Base-by-base conservation (phyloP, 2,329 filamentous ascomycete species). In the Ophiostoma ulmi region DNA sequence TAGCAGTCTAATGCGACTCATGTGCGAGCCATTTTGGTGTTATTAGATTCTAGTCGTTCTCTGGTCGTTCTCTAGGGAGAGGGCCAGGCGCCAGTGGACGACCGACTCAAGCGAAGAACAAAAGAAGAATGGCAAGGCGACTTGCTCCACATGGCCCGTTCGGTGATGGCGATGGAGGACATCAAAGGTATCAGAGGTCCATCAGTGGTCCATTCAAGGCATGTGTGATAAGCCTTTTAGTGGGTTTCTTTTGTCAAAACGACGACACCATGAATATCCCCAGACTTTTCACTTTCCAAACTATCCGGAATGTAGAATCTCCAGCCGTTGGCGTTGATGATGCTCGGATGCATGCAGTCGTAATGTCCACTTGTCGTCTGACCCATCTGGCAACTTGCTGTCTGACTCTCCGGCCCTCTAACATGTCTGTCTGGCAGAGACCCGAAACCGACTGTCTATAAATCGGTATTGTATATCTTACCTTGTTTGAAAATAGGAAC, bases 51-150 rank as follows among this genome's bases (percentile, higher is more conserved):
- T 48, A 48, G 20, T 48, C 17, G 44, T 48, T 48, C 41, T 44
- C 17, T 48, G 14, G 44, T 48, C 31, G 31, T 48, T 8, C 38
- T 20, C 41, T 17, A 20, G 17, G 44, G n/a, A 5, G 52, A 58
- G n/a, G 22, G n/a, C 52, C 52, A 55, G 48, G 48, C 11, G n/a
- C 44, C 10, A 31, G 52, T 5, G 13, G 35, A n/a, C 52, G 20
- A n/a, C 61, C 31, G 35, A 5, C 55, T 26, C 55, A 58, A 22
- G 52, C 7, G 58, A 63, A 63, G 58, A 63, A 63, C 58, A n/a
- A 64, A 64, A 64, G 61, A 64, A 64, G 61, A 64, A 38, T 64
- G 61, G n/a, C 61, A 64, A 64, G 14, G 61, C 61, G 61, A 64
- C 31, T 20, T 58, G 52, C 52, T 58, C 52, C 52, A 58, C 52